A percentile compares a stretch with the other conserved stretches of the same genome.
phyloP scores from a whole-genome alignment of 208 protist genomes.

The Crithidia fasciculata region DNA sequence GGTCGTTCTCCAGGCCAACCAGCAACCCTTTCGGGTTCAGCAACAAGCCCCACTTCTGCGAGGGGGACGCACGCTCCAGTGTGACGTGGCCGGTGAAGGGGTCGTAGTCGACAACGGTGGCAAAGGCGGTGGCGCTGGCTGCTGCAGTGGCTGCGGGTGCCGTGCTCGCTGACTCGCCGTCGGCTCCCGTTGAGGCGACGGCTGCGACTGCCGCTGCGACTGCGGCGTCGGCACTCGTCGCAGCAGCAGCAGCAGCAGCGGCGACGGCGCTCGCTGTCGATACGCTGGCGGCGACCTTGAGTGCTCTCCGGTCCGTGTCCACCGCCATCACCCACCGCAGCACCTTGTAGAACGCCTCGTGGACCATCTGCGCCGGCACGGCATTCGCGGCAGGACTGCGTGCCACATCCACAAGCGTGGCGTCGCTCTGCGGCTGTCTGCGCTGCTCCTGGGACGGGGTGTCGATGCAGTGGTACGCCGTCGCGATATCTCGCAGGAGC shows the following conservation, averaged over 20 bases:
- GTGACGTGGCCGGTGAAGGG: constrained; percentile 33
- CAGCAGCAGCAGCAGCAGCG: background rate
- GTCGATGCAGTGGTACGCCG: constrained; percentile 49
- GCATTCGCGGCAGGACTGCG: constrained; percentile 29
- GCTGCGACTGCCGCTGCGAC: background rate
- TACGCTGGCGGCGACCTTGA: constrained; percentile 9
- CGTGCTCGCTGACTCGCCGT: background rate
- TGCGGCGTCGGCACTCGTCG: background rate
- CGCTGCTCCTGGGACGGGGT: constrained; percentile 35
- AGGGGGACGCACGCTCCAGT: constrained; percentile 42
- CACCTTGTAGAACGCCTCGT: constrained; percentile 57
- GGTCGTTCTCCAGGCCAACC: constrained; percentile 53
- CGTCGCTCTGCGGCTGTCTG: constrained; percentile 26
- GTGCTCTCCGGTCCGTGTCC: constrained; percentile 45
- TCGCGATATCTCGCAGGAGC: constrained; percentile 34
- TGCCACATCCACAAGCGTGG: constrained; percentile 14
- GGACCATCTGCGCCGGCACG: constrained; percentile 35
- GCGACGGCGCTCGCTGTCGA: background rate
- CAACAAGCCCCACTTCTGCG: constrained; percentile 60
- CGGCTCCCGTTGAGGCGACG: background rate
- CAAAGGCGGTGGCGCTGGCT: background rate
- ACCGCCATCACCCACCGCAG: constrained; percentile 61
- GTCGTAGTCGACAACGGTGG: constrained; percentile 34
- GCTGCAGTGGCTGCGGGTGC: background rate
- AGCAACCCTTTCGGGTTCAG: constrained; percentile 47